phyloP scores from a whole-genome alignment of 345 rosid genomes.

The Murraya koenigii region DNA sequence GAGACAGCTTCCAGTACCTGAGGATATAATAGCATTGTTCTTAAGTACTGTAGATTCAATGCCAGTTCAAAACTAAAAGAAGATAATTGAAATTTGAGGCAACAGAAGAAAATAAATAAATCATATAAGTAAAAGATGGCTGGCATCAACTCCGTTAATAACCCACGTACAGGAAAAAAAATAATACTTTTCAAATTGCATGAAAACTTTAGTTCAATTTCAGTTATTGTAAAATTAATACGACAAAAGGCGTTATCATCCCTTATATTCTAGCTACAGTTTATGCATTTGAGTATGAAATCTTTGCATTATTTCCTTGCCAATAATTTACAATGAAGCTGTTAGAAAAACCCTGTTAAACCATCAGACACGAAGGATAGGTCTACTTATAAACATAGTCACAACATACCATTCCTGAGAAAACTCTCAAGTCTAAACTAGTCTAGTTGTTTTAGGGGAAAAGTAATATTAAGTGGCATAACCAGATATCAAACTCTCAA shows the following conservation, averaged over 20 bases:
- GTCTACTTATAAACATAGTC: background rate
- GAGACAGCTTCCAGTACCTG: constrained; percentile 97
- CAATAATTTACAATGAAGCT: background rate
- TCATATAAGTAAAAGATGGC: background rate
- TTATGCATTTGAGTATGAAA: background rate
- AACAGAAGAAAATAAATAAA: background rate
- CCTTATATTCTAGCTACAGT: background rate
- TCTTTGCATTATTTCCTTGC: background rate
- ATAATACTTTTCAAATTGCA: background rate
- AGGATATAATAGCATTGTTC: background rate
- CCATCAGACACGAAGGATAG: background rate
- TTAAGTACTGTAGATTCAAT: background rate
- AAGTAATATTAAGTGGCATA: background rate
- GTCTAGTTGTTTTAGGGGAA: background rate
- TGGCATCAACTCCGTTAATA: background rate
- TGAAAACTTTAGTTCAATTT: background rate
- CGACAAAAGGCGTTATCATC: background rate
- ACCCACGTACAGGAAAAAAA: background rate
- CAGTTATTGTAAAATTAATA: background rate
- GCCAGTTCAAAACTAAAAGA: background rate
- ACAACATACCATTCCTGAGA: background rate
- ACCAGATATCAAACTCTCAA: background rate
- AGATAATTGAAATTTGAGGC: background rate
- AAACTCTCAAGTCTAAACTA: background rate
- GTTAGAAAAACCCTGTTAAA: background rate